Evolutionary conservation across 164 flowering plant species (phyloP).

Genomic region (Liquidambar formosana): DNA sequence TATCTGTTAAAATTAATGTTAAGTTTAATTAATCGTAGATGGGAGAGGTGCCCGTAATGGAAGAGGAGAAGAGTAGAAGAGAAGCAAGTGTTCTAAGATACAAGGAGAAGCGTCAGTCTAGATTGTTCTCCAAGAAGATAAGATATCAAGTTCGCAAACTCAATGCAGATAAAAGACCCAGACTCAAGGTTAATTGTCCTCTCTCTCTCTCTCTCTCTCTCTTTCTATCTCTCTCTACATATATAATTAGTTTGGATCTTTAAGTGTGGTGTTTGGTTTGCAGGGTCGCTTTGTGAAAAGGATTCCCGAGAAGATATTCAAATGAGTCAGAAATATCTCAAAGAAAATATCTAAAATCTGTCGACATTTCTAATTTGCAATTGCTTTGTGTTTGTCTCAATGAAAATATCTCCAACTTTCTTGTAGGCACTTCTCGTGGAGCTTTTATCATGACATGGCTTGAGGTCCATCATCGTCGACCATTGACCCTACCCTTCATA

Average conservation of each 20-base stretch:
- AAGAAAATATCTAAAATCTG: too few species aligned
- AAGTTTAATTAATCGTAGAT: conserved; percentile 19
- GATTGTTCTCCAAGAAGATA: conserved; percentile 75
- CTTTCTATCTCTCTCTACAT: neutral
- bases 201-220: neutral
- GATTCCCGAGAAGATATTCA: neutral
- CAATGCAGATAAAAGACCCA: conserved; percentile 78
- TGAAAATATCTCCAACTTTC: too few species aligned
- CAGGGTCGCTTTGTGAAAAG: conserved; percentile 67
- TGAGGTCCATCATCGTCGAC: too few species aligned
- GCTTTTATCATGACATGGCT: too few species aligned
- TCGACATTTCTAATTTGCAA: too few species aligned
- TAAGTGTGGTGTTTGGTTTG: neutral
- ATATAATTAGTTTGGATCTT: neutral
- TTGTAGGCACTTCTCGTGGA: too few species aligned
- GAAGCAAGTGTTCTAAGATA: conserved; percentile 71
- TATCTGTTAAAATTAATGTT: neutral
- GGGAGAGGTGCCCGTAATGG: conserved; percentile 61
- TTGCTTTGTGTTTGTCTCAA: too few species aligned
- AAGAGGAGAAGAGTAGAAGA: conserved; percentile 56
- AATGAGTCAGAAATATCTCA: neutral
- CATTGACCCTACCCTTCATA: too few species aligned
- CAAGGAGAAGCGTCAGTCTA: conserved; percentile 62
- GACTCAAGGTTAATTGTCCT: conserved; percentile 48
- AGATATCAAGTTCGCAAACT: conserved; percentile 77